Evolutionary conservation across 257 asterid species (phyloP), one percentile per base, ranked within the genome.

Genomic region (Solanum rostratum): DNA sequence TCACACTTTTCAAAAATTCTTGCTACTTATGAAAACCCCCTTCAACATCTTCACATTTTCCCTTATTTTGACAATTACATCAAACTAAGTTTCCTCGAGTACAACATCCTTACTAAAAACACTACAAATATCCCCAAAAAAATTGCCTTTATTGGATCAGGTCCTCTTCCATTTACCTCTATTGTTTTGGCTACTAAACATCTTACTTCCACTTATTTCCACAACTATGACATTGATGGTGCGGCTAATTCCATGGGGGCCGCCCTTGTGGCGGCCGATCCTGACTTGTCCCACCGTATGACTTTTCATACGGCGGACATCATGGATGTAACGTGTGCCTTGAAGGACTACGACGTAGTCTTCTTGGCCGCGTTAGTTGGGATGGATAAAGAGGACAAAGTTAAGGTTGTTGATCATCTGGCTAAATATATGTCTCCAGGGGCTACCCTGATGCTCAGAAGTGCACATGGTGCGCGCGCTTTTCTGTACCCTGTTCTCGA

Each of bases 121-220:
- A 55, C 39, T 83, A 65, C 84, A 12, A 15, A 79, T 6, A 30
- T 60, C 82, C 95, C 97, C 0, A 18, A 33, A 11, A 88, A 87
- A 3, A 20, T 94, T 13, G 99, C 98, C 55, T 94, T 95, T 62
- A 84, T 94, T 6, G 99, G 99, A 30, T 94, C 98, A 12, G 98
- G 98, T 29, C 99, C 99, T 9, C 90, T 95, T n/a, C 98, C 99
- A 3, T 90, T 95, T 18, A 94, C 98, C 81, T 91, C 99, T n/a
- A 90, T 95, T 69, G 97, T 93, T 33, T 84, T 95, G 22, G 98
- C 99, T 11, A 53, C 92, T 13, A 43, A 87, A 81, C 98, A 95
- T 86, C 90, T 95, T 46, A 85, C 84, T 0, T n/a, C 85, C 12
- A 16, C 98, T 14, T 63, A 82, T 1, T 93, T 95, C 83, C 92